Percentiles rank a stretch among this genome's conserved stretches.
Conservation (phyloP, 2,329 filamentous ascomycete species). For the Colletotrichum lini region DNA sequence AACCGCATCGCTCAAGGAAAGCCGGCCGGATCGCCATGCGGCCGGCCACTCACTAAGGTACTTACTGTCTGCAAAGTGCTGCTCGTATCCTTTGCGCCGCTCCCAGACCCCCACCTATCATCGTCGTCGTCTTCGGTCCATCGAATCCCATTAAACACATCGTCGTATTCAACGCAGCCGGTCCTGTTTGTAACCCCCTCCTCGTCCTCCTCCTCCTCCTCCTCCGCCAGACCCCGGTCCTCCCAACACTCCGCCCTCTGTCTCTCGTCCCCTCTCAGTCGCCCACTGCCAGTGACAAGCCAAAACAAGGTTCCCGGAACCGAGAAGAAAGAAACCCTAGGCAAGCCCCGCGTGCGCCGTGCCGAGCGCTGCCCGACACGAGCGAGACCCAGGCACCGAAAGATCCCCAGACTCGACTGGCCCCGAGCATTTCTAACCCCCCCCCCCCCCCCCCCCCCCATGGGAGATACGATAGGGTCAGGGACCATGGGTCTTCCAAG, state of each 20-base stretch:
- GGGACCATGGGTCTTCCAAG: not conserved
- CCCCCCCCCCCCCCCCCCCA: not conserved
- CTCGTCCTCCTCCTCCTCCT: not conserved
- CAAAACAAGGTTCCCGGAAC: conserved; percentile 19
- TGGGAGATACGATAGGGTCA: not conserved
- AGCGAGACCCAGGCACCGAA: not conserved
- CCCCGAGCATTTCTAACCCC: not conserved
- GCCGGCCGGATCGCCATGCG: conserved; percentile 4
- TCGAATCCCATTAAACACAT: not conserved
- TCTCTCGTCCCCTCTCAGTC: not conserved
- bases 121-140: too few relatives aligned
- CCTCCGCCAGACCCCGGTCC: conserved; percentile 3
- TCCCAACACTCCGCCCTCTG: not conserved
- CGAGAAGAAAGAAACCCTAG: conserved; percentile 14
- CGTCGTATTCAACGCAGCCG: not conserved
- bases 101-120: not conserved
- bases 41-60: too few relatives aligned
- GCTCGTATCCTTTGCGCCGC: conserved; percentile 4
- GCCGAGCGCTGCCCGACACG: conserved; percentile 25
- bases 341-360: conserved; percentile 7
- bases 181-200: too few relatives aligned
- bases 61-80: not conserved
- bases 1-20: not conserved
- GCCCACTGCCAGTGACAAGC: conserved; percentile 1
- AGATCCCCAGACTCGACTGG: not conserved